Evolutionary conservation across 1,139 yeast species (phyloP).

Genomic region (Kurtzmaniella quercitrusa): DNA sequence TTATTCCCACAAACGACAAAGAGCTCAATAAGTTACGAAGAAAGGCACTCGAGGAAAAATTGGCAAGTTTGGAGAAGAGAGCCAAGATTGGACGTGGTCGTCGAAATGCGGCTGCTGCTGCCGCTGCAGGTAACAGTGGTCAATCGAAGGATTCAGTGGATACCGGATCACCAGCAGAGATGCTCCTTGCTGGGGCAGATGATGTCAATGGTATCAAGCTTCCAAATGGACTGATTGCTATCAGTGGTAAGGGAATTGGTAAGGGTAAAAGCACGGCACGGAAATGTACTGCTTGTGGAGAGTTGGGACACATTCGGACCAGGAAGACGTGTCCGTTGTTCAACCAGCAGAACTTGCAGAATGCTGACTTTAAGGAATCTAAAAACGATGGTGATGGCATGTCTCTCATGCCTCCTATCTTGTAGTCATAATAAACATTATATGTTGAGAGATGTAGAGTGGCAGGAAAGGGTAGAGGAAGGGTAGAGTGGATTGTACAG

Average conservation of each 20-base stretch:
- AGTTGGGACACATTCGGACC: constrained; percentile 89
- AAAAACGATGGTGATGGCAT: background rate
- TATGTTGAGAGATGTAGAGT: no score
- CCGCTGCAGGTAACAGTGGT: constrained; percentile 31
- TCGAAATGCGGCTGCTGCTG: constrained; percentile 42
- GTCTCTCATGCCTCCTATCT: constrained; percentile 1
- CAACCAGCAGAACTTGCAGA: constrained; percentile 15
- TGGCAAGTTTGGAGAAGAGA: constrained; percentile 79
- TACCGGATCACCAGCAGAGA: background rate
- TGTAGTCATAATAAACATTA: background rate
- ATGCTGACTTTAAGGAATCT: constrained; percentile 1
- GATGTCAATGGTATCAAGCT: constrained; percentile 42
- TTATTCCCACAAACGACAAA: constrained; percentile 78
- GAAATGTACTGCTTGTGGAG: constrained; percentile 93
- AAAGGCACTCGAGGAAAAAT: constrained; percentile 75
- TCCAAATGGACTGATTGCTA: constrained; percentile 44
- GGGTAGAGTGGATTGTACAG: no score
- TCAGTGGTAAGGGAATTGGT: constrained; percentile 63
- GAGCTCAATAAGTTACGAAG: constrained; percentile 78
- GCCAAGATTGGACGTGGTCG: constrained; percentile 42
- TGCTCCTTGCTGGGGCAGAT: constrained; percentile 9
- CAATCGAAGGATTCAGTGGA: background rate
- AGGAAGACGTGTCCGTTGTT: constrained; percentile 88
- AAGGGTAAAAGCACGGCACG: constrained; percentile 78
- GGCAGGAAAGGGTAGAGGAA: no score